Percentiles rank a stretch among this genome's conserved stretches.
These are phyloP conservation scores for Adansonia madagascariensis DNA, from an alignment of 441 rosid genomes.

Conservation along the genomic window DNA sequence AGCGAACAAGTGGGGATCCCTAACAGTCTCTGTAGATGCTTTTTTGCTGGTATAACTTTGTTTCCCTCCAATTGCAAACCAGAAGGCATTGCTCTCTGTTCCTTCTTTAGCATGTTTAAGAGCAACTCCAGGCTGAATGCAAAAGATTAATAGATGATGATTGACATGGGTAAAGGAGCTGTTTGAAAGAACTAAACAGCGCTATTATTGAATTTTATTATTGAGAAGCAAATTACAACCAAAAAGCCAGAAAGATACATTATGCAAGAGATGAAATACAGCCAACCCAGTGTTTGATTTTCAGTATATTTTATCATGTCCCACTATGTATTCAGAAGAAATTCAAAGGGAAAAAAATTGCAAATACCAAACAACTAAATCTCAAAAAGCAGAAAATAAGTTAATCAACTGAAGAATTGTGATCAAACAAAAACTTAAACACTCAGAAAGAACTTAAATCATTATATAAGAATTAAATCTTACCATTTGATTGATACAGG, in stretches of 20 bases:
- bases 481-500: constrained; percentile 6
- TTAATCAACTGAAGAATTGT: constrained; percentile 10
- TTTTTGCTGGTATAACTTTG: constrained; percentile 86
- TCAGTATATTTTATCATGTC: constrained; percentile 14
- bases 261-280: neutral
- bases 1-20: constrained; percentile 89
- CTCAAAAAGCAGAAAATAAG: constrained; percentile 3
- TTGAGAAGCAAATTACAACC: neutral
- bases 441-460: neutral
- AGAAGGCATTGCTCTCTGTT: constrained; percentile 95
- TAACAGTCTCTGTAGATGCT: constrained; percentile 57
- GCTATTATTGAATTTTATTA: neutral
- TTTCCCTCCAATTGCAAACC: constrained; percentile 97
- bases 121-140: constrained; percentile 75
- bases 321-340: neutral
- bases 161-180: neutral
- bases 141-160: constrained; percentile 20
- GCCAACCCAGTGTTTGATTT: neutral
- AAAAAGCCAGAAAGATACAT: constrained; percentile 2
- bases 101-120: constrained; percentile 98
- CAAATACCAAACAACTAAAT: neutral
- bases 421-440: constrained; percentile 1
- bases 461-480: constrained; percentile 13
- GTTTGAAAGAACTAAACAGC: constrained; percentile 9
- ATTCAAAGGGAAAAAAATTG: constrained; percentile 10